Evolutionary conservation across 495 filamentous ascomycete species (phyloP), one percentile per base, ranked within the genome.

Genomic region (Tuber borchii): DNA sequence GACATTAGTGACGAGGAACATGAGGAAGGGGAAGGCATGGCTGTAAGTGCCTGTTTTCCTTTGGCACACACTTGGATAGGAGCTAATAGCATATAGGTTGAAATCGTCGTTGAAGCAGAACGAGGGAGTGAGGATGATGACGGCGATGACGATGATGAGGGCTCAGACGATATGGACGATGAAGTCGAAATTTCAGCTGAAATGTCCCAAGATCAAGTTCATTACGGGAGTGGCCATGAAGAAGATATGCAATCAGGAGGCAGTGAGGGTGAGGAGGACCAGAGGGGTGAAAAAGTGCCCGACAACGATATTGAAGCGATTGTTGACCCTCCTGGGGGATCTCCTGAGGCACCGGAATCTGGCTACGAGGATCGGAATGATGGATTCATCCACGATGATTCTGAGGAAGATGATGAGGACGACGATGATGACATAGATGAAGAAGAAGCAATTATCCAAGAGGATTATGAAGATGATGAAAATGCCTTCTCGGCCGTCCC

Each of bases 1-100:
- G 93, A 97, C 77, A 89, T 95, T 70, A 96, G 93, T 79, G 95
- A 97, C 80, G 94, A 97, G 72, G 94, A 97, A 72, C 90, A 92
- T 74, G 94, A 93, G 70, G 88, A 90, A 46, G 83, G 90, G 80
- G 92, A 91, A 75, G 91, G 88, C 46, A 93, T 95, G 86, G 95
- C 93, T 81, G 81, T 83, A 77, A 81, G 82, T 83, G 74, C 37
- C 26, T 71, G 16, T n/a, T 73, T 44, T 37, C 26, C 16, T 16
- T 42, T 76, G 31, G 44, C 6, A 39, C 22, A 51, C 71, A 42
- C 73, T 75, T 8, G 34, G 34, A 39, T 20, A 31, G 43, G 44
- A 76, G 70, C 71, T 82, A 95, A 85, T n/a, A n/a, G n/a, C n/a
- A n/a, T n/a, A n/a, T n/a, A n/a, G n/a, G n/a, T n/a, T n/a, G n/a